These are phyloP conservation scores for Fusarium paranaense DNA, from an alignment of 2,329 filamentous ascomycete species.

Conservation along the genomic window DNA sequence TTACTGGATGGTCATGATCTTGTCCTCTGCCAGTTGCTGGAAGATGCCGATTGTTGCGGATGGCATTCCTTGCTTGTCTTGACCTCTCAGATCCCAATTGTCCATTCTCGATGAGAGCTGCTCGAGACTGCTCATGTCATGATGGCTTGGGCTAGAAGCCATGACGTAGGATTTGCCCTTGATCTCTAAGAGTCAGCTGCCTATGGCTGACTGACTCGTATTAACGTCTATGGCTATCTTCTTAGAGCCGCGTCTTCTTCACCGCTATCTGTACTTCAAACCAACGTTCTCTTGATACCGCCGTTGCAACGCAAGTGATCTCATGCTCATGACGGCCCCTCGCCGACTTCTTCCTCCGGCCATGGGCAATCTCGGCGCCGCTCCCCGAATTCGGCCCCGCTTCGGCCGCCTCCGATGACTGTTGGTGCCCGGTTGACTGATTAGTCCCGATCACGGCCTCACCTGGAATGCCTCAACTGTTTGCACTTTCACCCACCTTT, in stretches of 20 bases:
- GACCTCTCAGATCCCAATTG: neutral
- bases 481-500: neutral
- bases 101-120: neutral
- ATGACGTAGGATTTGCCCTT: neutral
- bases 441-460: neutral
- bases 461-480: neutral
- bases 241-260: neutral
- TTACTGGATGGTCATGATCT: conserved; percentile 5
- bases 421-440: neutral
- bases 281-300: neutral
- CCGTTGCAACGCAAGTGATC: neutral
- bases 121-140: neutral
- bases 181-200: neutral
- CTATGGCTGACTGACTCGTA: neutral
- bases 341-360: neutral
- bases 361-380: neutral
- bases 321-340: neutral
- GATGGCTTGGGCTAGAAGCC: neutral
- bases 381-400: conserved; percentile 14
- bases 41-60: neutral
- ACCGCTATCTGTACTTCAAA: neutral
- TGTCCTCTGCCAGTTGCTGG: too few species aligned
- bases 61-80: neutral
- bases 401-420: conserved; percentile 16
- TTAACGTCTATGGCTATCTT: neutral